These are phyloP conservation scores for Scolecobasidium constrictum DNA, from an alignment of 2,329 filamentous ascomycete species.

Conservation along the genomic window DNA sequence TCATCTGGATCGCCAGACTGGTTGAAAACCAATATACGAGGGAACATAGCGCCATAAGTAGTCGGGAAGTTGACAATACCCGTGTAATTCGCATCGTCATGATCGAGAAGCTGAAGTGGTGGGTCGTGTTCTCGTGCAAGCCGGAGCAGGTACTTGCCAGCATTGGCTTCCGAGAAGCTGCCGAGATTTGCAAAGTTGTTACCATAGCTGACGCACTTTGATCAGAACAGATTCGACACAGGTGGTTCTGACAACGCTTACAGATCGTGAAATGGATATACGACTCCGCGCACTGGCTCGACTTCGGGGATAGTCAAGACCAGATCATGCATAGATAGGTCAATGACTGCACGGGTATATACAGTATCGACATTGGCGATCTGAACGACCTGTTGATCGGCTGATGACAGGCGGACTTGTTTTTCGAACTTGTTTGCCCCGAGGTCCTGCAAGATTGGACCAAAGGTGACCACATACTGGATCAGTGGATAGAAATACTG, in stretches of 20 bases:
- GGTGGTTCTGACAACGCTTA: neutral
- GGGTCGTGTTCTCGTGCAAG: no score
- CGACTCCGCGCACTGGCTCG: slow-evolving; percentile 8
- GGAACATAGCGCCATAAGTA: slow-evolving; percentile 11
- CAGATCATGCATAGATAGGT: slow-evolving; percentile 1
- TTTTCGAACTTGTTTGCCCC: no score
- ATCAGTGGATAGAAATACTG: no score
- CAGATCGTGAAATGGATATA: slow-evolving; percentile 10
- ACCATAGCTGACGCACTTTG: slow-evolving; percentile 4
- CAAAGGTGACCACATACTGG: no score
- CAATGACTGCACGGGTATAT: slow-evolving; percentile 1
- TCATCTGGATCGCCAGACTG: no score
- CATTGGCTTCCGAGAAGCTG: slow-evolving; percentile 6
- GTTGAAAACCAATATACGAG: slow-evolving; percentile 12
- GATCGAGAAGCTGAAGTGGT: no score
- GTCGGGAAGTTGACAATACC: slow-evolving; percentile 11
- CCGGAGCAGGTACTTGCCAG: slow-evolving; percentile 12
- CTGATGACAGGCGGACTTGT: no score
- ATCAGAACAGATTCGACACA: neutral
- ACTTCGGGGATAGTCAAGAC: slow-evolving; percentile 10
- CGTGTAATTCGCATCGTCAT: neutral
- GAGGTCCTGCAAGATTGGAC: no score
- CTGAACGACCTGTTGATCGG: no score
- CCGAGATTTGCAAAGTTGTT: slow-evolving; percentile 11
- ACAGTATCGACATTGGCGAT: slow-evolving; percentile 3